Base-by-base conservation (phyloP, 129 eudicot species). In the Chrysanthemum makinoi region DNA sequence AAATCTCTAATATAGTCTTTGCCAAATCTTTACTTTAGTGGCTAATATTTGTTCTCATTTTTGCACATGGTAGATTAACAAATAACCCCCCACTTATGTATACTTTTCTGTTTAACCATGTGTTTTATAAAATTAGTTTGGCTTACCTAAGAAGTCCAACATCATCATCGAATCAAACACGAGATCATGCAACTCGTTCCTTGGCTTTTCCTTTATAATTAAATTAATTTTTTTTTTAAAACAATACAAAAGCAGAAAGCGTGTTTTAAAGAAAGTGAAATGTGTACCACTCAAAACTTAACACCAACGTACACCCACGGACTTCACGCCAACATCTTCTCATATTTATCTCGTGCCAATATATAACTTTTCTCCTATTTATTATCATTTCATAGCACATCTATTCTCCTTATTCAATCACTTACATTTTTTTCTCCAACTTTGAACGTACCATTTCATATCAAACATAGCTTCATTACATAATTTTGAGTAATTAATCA, bases 281-380 rank as follows among this genome's bases (percentile, higher is more conserved):
- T 46, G 46, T 39, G 46, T 6, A 39, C 46, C 46, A 39, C 46
- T 39, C 46, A 39, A 39, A 39, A 39, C 46, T 39, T 39, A 39
- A 66, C 56, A 75, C 46, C 46, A 65, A 10, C 59, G 46, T 55
- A 55, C 67, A 52, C 22, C 20, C 76, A 72, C 79, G 79, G 73
- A 72, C 50, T 66, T 57, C 79, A 66, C 73, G 79, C 46, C 75
- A 14, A 19, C 4, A 19, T 20, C 28, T 2, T 61, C 70, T 18
- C 80, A 77, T 75, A 77, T 75, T 69, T 77, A 60, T 69, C 80
- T 69, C 80, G 75, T 69, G 75, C 80, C 17, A 54, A 60, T 12
- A 59, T 2, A 26, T 46, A 35, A 35, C 43, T 52, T 0, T 52
- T 52, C 57, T 15, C 4, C 8, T 52, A 52, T 52, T 10, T 52